Evolutionary conservation across 1,139 yeast species (phyloP).

Genomic region (Nadsonia starkeyi-henricii): DNA sequence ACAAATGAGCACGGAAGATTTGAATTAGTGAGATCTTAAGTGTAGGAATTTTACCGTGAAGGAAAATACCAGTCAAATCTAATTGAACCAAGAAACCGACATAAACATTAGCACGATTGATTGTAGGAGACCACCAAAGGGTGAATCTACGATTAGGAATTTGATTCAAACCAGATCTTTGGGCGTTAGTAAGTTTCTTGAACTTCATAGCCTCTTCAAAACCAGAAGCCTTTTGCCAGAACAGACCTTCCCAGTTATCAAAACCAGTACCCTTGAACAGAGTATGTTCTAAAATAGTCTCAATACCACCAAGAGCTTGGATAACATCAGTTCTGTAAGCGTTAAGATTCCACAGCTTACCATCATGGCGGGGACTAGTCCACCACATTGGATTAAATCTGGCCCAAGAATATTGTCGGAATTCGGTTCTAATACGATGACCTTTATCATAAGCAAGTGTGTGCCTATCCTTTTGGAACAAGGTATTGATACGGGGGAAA

Average conservation of each 20-base stretch:
- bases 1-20: conserved; percentile 91
- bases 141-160: conserved; percentile 96
- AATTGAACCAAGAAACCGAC: conserved; percentile 95
- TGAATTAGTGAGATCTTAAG: conserved; percentile 89
- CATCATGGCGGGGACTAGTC: conserved; percentile 89
- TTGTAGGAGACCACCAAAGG: conserved; percentile 99
- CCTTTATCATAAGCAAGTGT: conserved; percentile 94
- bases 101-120: conserved; percentile 92
- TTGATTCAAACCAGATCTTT: conserved; percentile 91
- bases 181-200: conserved; percentile 92
- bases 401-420: conserved; percentile 57
- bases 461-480: conserved; percentile 90
- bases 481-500: conserved; percentile 84
- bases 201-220: conserved; percentile 93
- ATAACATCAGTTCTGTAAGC: conserved; percentile 92
- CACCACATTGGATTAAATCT: conserved; percentile 91
- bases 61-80: conserved; percentile 89
- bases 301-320: conserved; percentile 95
- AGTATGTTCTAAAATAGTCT: conserved; percentile 89
- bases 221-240: conserved; percentile 97
- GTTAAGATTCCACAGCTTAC: conserved; percentile 86
- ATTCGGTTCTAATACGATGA: conserved; percentile 69
- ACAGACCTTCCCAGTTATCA: conserved; percentile 96
- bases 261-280: conserved; percentile 94
- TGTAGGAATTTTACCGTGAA: conserved; percentile 97